Conservation (phyloP, 1,284 basidiomycete species). For the Paramarasmius palmivorus region DNA sequence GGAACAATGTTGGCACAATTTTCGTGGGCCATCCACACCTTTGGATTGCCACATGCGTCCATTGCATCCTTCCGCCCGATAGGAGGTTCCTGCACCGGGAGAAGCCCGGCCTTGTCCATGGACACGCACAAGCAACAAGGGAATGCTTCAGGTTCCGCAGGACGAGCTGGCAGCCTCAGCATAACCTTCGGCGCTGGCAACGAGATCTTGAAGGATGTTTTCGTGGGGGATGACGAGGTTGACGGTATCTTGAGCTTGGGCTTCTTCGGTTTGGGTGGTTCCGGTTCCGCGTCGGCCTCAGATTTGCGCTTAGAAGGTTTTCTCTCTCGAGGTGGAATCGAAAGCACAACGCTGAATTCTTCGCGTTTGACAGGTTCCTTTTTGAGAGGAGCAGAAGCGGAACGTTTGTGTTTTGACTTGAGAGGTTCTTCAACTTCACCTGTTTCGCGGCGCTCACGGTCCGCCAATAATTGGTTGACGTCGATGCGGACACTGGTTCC, state of each 20-base stretch:
- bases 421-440: conserved; percentile 21
- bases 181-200: conserved; percentile 26
- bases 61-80: conserved; percentile 48
- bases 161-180: conserved; percentile 61
- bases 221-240: conserved; percentile 27
- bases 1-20: conserved; percentile 79
- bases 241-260: conserved; percentile 17
- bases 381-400: conserved; percentile 4
- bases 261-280: conserved; percentile 36
- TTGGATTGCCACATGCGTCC: conserved; percentile 43
- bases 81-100: conserved; percentile 73
- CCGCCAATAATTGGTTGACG: conserved; percentile 78
- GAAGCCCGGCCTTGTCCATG: conserved; percentile 51
- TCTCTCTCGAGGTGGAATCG: conserved; percentile 15
- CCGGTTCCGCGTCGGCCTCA: conserved; percentile 28
- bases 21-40: conserved; percentile 71
- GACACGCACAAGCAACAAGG: conserved; percentile 86
- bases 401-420: conserved; percentile 6
- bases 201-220: conserved; percentile 37
- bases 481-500: conserved; percentile 82
- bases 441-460: conserved; percentile 49
- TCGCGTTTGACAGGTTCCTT: conserved; percentile 15
- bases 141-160: conserved; percentile 55
- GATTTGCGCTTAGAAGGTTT: conserved; percentile 32
- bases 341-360: conserved; percentile 2